A percentile compares a stretch with the other conserved stretches of the same genome.
These are phyloP conservation scores for Helichrysum umbraculigerum DNA, from an alignment of 129 eudicot species.

Conservation along the genomic window DNA sequence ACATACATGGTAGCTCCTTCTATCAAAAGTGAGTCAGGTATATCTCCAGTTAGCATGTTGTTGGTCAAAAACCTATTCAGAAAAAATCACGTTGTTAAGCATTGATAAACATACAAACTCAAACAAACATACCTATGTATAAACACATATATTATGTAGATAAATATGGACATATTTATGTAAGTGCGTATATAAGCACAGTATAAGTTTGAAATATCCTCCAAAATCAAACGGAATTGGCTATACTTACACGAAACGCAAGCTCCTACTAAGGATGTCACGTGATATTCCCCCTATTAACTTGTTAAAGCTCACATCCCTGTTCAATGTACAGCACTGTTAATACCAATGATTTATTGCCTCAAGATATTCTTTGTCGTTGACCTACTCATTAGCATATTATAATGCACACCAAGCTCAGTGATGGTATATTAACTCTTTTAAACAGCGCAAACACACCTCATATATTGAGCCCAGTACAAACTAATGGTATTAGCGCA, in stretches of 20 bases:
- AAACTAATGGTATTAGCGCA: constrained; percentile 5
- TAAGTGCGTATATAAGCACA: background rate
- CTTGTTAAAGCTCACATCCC: constrained; percentile 34
- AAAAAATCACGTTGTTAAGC: constrained; percentile 23
- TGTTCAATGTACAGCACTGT: constrained; percentile 1
- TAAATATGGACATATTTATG: background rate
- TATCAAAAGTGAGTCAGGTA: constrained; percentile 61
- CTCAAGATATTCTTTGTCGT: background rate
- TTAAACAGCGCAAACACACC: background rate
- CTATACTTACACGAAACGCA: constrained; percentile 29
- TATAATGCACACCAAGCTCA: background rate
- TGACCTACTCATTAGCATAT: background rate
- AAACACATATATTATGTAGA: background rate
- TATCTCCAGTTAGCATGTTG: constrained; percentile 66
- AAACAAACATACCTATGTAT: background rate
- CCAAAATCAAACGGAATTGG: background rate
- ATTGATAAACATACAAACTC: background rate
- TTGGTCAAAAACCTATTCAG: constrained; percentile 56
- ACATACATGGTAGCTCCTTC: constrained; percentile 72
- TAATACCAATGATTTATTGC: background rate
- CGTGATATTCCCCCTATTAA: constrained; percentile 25
- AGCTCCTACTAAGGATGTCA: constrained; percentile 32
- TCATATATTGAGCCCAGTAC: background rate
- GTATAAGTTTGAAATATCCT: background rate
- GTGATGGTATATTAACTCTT: background rate